Evolutionary conservation across 1,139 yeast genomes (phyloP), one percentile per base, ranked within the genome.

Genomic region (Saccharomyces hybrid): DNA sequence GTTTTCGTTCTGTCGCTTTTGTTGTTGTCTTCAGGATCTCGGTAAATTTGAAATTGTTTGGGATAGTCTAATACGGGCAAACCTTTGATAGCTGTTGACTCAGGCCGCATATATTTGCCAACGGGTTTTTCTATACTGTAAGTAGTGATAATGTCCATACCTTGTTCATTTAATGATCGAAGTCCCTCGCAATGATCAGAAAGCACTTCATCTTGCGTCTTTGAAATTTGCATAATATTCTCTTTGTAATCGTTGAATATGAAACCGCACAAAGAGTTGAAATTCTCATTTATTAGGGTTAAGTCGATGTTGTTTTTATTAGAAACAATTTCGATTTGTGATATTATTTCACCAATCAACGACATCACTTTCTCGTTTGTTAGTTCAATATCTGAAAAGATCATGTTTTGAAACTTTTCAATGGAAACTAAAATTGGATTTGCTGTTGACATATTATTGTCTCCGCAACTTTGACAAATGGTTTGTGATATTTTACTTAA

Each of bases 141-240:
- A 5, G 25, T 9, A 38, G 44, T 19, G 13, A 38, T 14, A 19
- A 19, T 38, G 23, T 38, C 13, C n/a, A 38, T 8, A 16, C 44
- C 44, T n/a, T 7, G 25, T 38, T 8, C 11, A 3, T 38, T 19
- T 6, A 38, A 1, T 19, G 44, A 38, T 19, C 11, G n/a, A 0
- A 58, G 29, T 1, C 31, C 29, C 2, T 41, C 19, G 28, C 42
- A 53, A 28, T 58, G 55, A 4, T 46, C 53, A 2, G 25, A n/a
- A 5, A 62, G 32, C 13, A 55, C 50, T 14, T 55, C 56, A n/a
- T 49, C 49, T 47, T 61, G 65, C 3, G 59, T 54, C 7, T 54
- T 50, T 3, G 58, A 46, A 3, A 60, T 54, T 52, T 62, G 62
- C 3, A 41, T 48, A 1, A 55, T 26, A 31, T 57, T 60, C n/a